These are phyloP conservation scores for Mycena polygramma DNA, from an alignment of 768 basidiomycete species.

Conservation along the genomic window DNA sequence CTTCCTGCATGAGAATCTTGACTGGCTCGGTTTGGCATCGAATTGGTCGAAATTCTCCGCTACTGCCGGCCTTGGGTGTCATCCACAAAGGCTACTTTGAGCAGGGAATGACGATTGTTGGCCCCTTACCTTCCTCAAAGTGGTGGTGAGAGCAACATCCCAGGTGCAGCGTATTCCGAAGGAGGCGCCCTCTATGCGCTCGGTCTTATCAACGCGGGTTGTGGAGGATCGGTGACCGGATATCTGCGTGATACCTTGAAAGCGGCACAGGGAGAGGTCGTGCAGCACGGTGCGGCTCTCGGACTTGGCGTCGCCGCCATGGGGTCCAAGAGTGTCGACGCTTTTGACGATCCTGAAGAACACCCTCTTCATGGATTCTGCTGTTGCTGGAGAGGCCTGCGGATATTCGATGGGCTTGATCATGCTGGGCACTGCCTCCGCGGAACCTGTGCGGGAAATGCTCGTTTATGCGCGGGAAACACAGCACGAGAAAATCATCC, in stretches of 20 bases:
- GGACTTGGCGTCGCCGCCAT: conserved; percentile 97
- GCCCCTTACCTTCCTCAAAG: conserved; percentile 92
- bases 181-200: conserved; percentile 97
- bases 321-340: conserved; percentile 89
- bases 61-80: conserved; percentile 95
- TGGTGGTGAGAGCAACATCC: conserved; percentile 80
- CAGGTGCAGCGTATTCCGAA: conserved; percentile 90
- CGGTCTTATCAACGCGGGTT: conserved; percentile 94
- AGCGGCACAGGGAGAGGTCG: conserved; percentile 82
- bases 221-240: conserved; percentile 80
- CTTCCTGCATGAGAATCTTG: conserved; percentile 95
- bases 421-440: conserved; percentile 94
- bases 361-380: conserved; percentile 92
- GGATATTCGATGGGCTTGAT: conserved; percentile 98
- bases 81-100: conserved; percentile 98
- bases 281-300: conserved; percentile 97
- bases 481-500: conserved; percentile 99
- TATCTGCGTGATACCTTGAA: conserved; percentile 88
- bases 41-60: conserved; percentile 99
- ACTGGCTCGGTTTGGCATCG: conserved; percentile 94
- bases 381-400: conserved; percentile 94
- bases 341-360: conserved; percentile 94
- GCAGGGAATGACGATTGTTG: conserved; percentile 91
- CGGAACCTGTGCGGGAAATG: conserved; percentile 91
- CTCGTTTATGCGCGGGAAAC: conserved; percentile 96